Evolutionary conservation across 176 grass and related monocot genomes (phyloP), one percentile per base, ranked within the genome.

Genomic region (sorghum (Sorghum bicolor)): DNA sequence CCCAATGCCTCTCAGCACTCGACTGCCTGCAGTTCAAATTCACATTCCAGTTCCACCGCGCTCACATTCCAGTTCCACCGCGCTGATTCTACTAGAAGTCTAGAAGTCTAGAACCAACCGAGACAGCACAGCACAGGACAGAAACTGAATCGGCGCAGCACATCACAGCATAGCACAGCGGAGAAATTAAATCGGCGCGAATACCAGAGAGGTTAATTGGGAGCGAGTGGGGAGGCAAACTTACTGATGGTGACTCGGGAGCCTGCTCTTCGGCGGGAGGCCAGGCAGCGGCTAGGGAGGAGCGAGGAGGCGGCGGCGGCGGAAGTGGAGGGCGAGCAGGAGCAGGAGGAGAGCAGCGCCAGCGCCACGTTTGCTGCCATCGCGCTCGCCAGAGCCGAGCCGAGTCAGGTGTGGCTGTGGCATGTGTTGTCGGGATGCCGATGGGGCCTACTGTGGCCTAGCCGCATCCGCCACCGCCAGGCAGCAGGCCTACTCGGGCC

Each of bases 351-450:
- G 50, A 75, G 78, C 26, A 85, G 72, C 68, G 34, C 74, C 88
- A 87, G 73, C 68, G 63, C 78, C 88, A 86, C 85, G 85, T 86
- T 84, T 67, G 74, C 79, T 22, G 7, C 68, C 86, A 92, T 92
- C 68, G 48, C 67, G 8, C 30, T 66, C 41, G 67, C 76, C 48
- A 17, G 31, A 81, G 32, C 8, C 17, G 43, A 80, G 62, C 29
- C 20, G 28, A 69, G 64, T 38, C 64, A 15, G 43, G 31, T 52
- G 78, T 37, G 20, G 62, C 85, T 14, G 30, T 28, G 48, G 53
- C 25, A 8, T 31, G 36, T 70, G 9, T n/a, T 78, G 74, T 7
- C 40, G 5, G 60, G 38, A 5, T 25, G 16, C 14, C 5, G 37
- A 22, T 39, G 41, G 57, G 52, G 52, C 52, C 52, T 57, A 57